phyloP scores from a whole-genome alignment of 2,329 filamentous ascomycete genomes.

The Hypoxylon sp. region DNA sequence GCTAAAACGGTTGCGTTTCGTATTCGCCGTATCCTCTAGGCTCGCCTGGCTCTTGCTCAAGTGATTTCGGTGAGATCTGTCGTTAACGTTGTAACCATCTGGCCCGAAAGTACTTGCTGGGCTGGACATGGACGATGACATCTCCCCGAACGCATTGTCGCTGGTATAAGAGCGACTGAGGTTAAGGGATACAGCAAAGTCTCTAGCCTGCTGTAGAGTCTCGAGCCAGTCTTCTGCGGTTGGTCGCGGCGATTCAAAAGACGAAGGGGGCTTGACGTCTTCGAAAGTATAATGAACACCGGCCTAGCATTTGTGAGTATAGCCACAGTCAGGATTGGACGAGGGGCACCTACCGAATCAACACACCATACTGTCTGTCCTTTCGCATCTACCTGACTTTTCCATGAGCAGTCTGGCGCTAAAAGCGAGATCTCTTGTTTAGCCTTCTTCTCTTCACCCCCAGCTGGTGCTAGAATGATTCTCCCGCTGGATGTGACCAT shows the following conservation, averaged over 20 bases:
- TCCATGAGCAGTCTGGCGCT: conserved; percentile 81
- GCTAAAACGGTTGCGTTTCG: conserved; percentile 81
- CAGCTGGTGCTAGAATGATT: conserved; percentile 89
- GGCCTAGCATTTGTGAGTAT: conserved; percentile 66
- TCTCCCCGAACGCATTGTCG: conserved; percentile 77
- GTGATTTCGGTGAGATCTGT: conserved; percentile 69
- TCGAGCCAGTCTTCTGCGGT: conserved; percentile 94
- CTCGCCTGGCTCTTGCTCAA: conserved; percentile 72
- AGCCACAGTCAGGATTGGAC: conserved; percentile 24
- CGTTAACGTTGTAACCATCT: conserved; percentile 64
- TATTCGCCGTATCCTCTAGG: conserved; percentile 63
- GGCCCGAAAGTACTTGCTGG: conserved; percentile 79
- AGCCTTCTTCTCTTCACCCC: conserved; percentile 94
- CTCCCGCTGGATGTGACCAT: conserved; percentile 95
- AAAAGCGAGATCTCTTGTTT: conserved; percentile 94
- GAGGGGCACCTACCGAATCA: conserved; percentile 81
- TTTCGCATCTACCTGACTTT: conserved; percentile 86
- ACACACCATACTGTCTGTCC: conserved; percentile 90
- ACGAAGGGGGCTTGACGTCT: conserved; percentile 80
- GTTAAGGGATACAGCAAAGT: conserved; percentile 83
- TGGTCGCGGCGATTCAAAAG: conserved; percentile 70
- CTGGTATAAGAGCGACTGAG: conserved; percentile 75
- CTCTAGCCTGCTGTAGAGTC: conserved; percentile 85
- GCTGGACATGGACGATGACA: conserved; percentile 81
- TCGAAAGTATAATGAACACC: conserved; percentile 95